Evolutionary conservation across 73 alveolate species (phyloP), one percentile per base, ranked within the genome.

Genomic region (Paramecium primaurelia): DNA sequence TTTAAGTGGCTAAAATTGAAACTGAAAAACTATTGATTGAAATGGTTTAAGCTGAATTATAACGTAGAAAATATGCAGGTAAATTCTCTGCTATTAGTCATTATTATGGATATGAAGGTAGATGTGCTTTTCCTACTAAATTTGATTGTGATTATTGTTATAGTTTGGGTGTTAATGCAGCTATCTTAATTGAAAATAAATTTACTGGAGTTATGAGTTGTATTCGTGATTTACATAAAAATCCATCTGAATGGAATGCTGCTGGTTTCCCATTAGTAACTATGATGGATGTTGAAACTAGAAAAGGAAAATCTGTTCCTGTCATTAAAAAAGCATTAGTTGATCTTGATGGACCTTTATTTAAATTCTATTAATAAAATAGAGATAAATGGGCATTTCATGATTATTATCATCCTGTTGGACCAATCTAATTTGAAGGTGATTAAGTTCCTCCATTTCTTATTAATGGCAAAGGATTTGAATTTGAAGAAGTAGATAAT

Each of bases 31-130:
- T 98, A 34, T 90, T 98, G 83, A 97, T 98, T n/a, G 96, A 96
- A 14, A 92, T 98, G 75, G 96, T 98, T 59, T 93, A 95, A 14
- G 86, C 86, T 36, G 99, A 98, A 97, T 97, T 98, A 83, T 95
- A 92, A 34, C 92, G 99, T 92, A 88, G 95, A 73, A 75, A 92
- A 28, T 92, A 89, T 58, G 38, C 80, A 11, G 98, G 98, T 37
- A 92, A 93, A 38, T 98, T 98, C 89, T 86, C 88, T 25, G 95
- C 98, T 44, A 96, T 93, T 54, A 83, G 92, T 86, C 99, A 97
- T 83, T 97, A 94, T 96, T 96, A 95, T 88, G 99, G 99, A 26
- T 98, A 98, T 86, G 99, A 98, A 87, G 99, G 99, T 38, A 95
- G 99, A 90, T 90, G 99, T 94, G 99, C 99, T 34, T 96, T 98